Evolutionary conservation across 768 basidiomycete genomes (phyloP), one percentile per base, ranked within the genome.

Genomic region (Psilocybe sp.): DNA sequence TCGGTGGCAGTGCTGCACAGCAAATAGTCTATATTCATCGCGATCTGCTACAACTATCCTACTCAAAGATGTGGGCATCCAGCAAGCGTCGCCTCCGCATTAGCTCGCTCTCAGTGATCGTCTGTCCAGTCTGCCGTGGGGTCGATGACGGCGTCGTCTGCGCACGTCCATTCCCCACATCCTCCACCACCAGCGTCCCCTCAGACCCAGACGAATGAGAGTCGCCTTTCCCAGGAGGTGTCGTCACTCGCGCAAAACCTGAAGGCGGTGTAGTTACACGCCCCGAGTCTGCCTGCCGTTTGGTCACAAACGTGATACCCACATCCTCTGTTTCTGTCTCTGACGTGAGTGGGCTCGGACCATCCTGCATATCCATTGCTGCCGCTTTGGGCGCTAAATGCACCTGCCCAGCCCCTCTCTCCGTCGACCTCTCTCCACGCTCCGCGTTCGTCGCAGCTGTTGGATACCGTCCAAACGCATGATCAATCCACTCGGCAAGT

Each of bases 401-500:
- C 20, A 44, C 42, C 39, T 42, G 49, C 13, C 18, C 43, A 15
- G 35, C 43, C 34, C 37, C 50, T 10, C 52, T 43, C 23, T 55
- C 49, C 23, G 34, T 46, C 14, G 23, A 16, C 15, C 41, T 48
- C 43, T 48, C 52, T 4, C 23, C 23, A 32, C 40, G 37, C 20
- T 49, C 52, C 20, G 33, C 42, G 23, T 58, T 59, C 49, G 51
- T 18, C 5, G 45, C 44, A 10, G 54, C 49, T 20, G 47, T 52
- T 53, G 56, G 49, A 53, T 65, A 68, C 61, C 69, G 68, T 56
- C 60, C 64, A 64, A 98, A 98, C 36, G 85, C 79, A 49, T 84
- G 82, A 57, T 84, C 80, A 49, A 98, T 97, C 94, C 95, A 98
- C 50, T 90, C 90, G 9, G 87, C 95, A 52, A 64, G 47, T 43